phyloP scores from a whole-genome alignment of 495 filamentous ascomycete species.

The Zalerion maritima region DNA sequence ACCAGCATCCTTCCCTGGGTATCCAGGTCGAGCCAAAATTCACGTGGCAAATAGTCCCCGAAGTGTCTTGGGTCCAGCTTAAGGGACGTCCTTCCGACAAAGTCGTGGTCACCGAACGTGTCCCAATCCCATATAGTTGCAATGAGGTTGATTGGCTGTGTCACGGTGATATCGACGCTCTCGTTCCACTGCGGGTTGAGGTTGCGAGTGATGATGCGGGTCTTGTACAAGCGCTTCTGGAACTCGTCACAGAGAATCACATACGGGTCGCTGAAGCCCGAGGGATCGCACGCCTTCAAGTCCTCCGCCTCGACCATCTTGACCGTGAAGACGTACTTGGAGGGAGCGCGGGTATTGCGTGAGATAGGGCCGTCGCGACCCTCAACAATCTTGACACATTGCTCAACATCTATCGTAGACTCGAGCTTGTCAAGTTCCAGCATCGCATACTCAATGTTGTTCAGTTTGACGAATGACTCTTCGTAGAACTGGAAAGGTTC shows the following conservation, averaged over 20 bases:
- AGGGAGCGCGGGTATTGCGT: conserved; percentile 39
- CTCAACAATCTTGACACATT: conserved; percentile 68
- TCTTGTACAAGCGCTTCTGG: conserved; percentile 93
- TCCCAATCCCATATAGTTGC: conserved; percentile 99
- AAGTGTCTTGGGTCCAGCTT: conserved; percentile 94
- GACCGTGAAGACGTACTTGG: conserved; percentile 93
- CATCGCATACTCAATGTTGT: conserved; percentile 91
- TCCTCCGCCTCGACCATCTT: conserved; percentile 99
- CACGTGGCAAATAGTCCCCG: conserved; percentile 82
- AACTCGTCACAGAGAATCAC: conserved; percentile 95
- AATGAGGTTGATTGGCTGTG: conserved; percentile 82
- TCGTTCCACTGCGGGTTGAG: conserved; percentile 98
- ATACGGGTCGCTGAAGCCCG: conserved; percentile 89
- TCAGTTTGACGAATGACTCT: conserved; percentile 94
- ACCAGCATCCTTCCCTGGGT: conserved; percentile 84
- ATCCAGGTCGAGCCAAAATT: conserved; percentile 96
- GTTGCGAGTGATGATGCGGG: conserved; percentile 77
- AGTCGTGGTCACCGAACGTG: conserved; percentile 92
- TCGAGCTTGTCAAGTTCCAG: conserved; percentile 83
- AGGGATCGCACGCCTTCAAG: conserved; percentile 91
- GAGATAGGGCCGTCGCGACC: conserved; percentile 37
- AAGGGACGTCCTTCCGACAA: conserved; percentile 82
- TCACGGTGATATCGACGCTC: conserved; percentile 86
- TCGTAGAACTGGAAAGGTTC: conserved; percentile 97
- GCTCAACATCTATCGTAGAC: conserved; percentile 82